These are phyloP conservation scores for Meyerozyma athensensis DNA, from an alignment of 1,139 yeast species.

Conservation along the genomic window DNA sequence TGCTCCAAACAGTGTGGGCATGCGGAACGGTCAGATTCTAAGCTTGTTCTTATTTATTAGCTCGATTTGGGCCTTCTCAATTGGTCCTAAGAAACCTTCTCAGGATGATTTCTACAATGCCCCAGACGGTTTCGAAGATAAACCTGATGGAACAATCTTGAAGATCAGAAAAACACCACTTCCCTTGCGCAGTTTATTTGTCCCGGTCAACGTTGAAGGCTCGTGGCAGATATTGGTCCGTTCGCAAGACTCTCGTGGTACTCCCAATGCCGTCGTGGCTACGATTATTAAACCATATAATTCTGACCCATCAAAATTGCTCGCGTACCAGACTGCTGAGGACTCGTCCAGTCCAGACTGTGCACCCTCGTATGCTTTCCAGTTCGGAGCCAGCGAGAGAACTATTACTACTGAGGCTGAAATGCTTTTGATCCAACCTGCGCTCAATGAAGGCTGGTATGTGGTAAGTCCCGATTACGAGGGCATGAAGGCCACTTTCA, in stretches of 20 bases:
- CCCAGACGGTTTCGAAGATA: constrained; percentile 21
- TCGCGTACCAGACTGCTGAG: constrained; percentile 10
- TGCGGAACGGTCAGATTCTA: constrained; percentile 68
- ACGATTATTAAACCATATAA: constrained; percentile 11
- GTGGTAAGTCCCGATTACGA: constrained; percentile 12
- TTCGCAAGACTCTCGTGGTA: constrained; percentile 9
- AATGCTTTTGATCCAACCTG: constrained; percentile 21
- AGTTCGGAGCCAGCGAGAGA: constrained; percentile 1
- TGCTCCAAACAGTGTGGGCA: too few species aligned
- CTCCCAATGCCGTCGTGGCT: constrained; percentile 10
- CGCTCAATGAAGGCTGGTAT: constrained; percentile 12
- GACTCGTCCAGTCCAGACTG: constrained; percentile 12
- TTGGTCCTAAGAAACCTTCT: constrained; percentile 7
- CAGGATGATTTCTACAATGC: constrained; percentile 26
- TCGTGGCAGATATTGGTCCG: constrained; percentile 18
- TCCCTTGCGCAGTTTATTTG: constrained; percentile 13
- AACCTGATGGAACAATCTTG: constrained; percentile 23
- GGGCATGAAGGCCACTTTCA: constrained; percentile 10
- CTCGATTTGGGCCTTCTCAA: not conserved
- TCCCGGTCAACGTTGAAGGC: constrained; percentile 12
- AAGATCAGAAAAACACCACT: constrained; percentile 21
- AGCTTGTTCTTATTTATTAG: constrained; percentile 59
- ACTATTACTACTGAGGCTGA: constrained; percentile 17
- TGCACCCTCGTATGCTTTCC: constrained; percentile 11
- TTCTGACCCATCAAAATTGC: constrained; percentile 7